These are phyloP conservation scores for Acarospora socialis DNA, from an alignment of 2,329 filamentous ascomycete genomes.

Conservation along the genomic window DNA sequence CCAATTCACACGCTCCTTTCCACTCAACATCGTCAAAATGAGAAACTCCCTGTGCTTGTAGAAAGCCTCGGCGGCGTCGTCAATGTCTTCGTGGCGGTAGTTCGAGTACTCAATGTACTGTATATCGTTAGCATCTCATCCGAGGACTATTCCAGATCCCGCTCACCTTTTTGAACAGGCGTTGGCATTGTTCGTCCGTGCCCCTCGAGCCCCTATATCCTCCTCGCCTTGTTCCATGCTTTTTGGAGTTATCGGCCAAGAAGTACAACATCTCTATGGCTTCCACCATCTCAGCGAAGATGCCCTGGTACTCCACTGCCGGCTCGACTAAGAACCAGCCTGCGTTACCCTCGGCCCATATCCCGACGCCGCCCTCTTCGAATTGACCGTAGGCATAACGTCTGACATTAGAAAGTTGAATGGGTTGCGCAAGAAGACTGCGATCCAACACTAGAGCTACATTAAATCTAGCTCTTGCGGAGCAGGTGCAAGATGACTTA, in stretches of 20 bases:
- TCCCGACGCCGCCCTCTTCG: slow-evolving; percentile 39
- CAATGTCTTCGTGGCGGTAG: slow-evolving; percentile 28
- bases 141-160: no score
- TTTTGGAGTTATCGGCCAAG: slow-evolving; percentile 40
- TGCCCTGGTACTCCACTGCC: slow-evolving; percentile 35
- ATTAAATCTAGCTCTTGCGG: neutral
- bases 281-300: slow-evolving; percentile 42
- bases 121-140: slow-evolving; percentile 7
- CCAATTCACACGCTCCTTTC: slow-evolving; percentile 32
- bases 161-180: neutral
- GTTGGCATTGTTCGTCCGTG: slow-evolving; percentile 5
- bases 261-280: slow-evolving; percentile 48
- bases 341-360: slow-evolving; percentile 48
- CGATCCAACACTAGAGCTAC: slow-evolving; percentile 23
- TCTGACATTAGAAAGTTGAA: slow-evolving; percentile 34
- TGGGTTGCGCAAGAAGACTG: slow-evolving; percentile 27
- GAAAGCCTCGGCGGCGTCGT: slow-evolving; percentile 33
- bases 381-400: slow-evolving; percentile 37
- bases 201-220: slow-evolving; percentile 16
- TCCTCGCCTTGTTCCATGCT: slow-evolving; percentile 21
- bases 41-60: slow-evolving; percentile 31
- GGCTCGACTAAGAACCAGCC: slow-evolving; percentile 48
- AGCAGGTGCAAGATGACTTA: slow-evolving; percentile 16
- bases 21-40: slow-evolving; percentile 33
- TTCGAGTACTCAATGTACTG: slow-evolving; percentile 30